phyloP scores from a whole-genome alignment of 768 basidiomycete species.

The Steccherinum ochraceum region DNA sequence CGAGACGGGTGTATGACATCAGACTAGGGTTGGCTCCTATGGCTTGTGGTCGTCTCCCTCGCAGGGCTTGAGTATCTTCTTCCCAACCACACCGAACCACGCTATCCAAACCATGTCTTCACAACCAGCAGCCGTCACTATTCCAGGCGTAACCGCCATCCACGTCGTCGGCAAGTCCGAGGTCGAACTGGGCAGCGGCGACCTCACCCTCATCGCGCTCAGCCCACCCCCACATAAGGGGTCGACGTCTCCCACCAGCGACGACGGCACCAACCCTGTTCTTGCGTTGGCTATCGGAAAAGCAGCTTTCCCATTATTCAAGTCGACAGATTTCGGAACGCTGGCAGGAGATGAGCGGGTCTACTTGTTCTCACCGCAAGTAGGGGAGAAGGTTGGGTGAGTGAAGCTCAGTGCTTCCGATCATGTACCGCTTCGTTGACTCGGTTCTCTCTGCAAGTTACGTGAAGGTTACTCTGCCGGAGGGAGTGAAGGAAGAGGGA shows the following conservation, averaged over 20 bases:
- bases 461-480: slow-evolving; percentile 5
- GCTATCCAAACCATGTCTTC: not conserved
- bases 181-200: slow-evolving; percentile 13
- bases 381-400: slow-evolving; percentile 9
- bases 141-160: slow-evolving; percentile 12
- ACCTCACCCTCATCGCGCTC: slow-evolving; percentile 11
- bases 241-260: not conserved
- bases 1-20: not conserved
- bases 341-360: slow-evolving; percentile 10
- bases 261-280: not conserved
- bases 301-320: slow-evolving; percentile 10
- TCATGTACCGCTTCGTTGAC: not conserved
- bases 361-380: slow-evolving; percentile 9
- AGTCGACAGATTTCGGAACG: slow-evolving; percentile 10
- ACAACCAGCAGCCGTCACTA: not conserved
- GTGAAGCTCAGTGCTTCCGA: not conserved
- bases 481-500: slow-evolving; percentile 4
- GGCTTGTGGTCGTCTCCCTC: not conserved
- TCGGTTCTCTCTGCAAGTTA: slow-evolving; percentile 6
- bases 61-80: too few species aligned
- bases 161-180: slow-evolving; percentile 16
- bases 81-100: not conserved
- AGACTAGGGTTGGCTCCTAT: not conserved
- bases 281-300: slow-evolving; percentile 10
- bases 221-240: too few species aligned